A percentile compares a stretch with the other conserved stretches of the same genome.
Conservation (phyloP, 768 basidiomycete genomes). For the Hebeloma cylindrosporum region DNA sequence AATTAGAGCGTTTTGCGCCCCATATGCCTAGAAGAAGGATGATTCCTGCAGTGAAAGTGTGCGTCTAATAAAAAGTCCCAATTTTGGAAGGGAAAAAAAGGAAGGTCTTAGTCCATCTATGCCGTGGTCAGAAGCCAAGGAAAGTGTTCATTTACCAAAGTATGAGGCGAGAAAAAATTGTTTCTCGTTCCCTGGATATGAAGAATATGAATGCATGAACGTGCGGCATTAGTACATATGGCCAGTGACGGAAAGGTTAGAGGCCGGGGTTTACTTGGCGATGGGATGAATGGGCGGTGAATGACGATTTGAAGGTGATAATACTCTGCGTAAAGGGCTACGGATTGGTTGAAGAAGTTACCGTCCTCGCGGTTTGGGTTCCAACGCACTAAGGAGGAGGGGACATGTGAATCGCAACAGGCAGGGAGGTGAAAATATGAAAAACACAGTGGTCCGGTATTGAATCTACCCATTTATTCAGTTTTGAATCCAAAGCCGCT, state of each 20-base stretch:
- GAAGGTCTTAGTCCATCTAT: neutral
- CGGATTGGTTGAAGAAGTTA: conserved; percentile 60
- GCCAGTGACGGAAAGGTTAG: conserved; percentile 66
- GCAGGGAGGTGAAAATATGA: neutral
- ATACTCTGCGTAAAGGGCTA: conserved; percentile 46
- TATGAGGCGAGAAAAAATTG: conserved; percentile 29
- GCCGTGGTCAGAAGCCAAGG: too few relatives aligned
- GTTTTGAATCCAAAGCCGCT: conserved; percentile 66
- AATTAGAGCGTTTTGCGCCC: conserved; percentile 55
- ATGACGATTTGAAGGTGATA: conserved; percentile 71
- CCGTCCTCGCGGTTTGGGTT: conserved; percentile 46
- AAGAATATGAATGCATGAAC: conserved; percentile 78
- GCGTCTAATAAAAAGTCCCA: conserved; percentile 35
- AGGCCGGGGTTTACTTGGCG: conserved; percentile 46
- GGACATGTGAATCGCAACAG: neutral
- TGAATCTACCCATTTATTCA: conserved; percentile 71
- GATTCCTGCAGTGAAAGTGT: conserved; percentile 47
- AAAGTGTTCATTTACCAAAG: conserved; percentile 31
- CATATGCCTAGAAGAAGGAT: conserved; percentile 68
- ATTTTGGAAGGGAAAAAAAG: conserved; percentile 1
- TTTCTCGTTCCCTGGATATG: conserved; percentile 51
- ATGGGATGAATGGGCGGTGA: conserved; percentile 77
- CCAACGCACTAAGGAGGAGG: conserved; percentile 46
- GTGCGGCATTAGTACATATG: conserved; percentile 77
- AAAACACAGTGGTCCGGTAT: conserved; percentile 59